Conservation (phyloP, 73 alveolate genomes). For the Stentor roeselii region DNA sequence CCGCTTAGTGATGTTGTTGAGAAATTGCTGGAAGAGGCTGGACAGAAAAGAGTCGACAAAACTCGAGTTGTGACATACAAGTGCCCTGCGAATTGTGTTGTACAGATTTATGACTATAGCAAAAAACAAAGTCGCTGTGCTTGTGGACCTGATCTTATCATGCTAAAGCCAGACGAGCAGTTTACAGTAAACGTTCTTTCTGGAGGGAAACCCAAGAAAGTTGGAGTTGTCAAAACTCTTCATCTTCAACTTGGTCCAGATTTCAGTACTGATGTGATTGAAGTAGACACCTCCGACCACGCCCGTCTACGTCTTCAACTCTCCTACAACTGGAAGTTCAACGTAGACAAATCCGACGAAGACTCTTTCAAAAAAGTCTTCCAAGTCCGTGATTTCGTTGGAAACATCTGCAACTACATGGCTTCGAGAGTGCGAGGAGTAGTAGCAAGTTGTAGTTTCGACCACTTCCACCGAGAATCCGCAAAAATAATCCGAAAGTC, state of each 20-base stretch:
- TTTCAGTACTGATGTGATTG: constrained; percentile 74
- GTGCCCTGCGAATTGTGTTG: constrained; percentile 74
- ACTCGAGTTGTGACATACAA: constrained; percentile 64
- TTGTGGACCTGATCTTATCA: constrained; percentile 75
- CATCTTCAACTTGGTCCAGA: constrained; percentile 83
- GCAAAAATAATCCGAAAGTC: constrained; percentile 69
- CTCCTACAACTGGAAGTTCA: constrained; percentile 77
- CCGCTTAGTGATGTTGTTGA: constrained; percentile 59
- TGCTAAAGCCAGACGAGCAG: constrained; percentile 74
- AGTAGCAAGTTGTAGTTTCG: constrained; percentile 63
- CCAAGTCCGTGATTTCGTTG: constrained; percentile 81
- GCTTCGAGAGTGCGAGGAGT: constrained; percentile 84
- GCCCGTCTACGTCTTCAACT: constrained; percentile 62
- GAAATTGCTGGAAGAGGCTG: constrained; percentile 49
- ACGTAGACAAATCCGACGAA: constrained; percentile 40
- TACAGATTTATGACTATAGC: constrained; percentile 75
- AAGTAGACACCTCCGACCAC: constrained; percentile 84
- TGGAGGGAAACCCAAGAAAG: constrained; percentile 79
- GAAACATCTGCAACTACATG: constrained; percentile 70
- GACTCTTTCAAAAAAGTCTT: constrained; percentile 54
- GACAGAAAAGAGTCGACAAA: constrained; percentile 48
- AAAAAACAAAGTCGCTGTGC: constrained; percentile 60
- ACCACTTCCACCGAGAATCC: constrained; percentile 69
- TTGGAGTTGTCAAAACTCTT: constrained; percentile 70
- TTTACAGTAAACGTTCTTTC: constrained; percentile 66